Evolutionary conservation across 164 flowering plant genomes (phyloP), one percentile per base, ranked within the genome.

Genomic region (Piper longum): DNA sequence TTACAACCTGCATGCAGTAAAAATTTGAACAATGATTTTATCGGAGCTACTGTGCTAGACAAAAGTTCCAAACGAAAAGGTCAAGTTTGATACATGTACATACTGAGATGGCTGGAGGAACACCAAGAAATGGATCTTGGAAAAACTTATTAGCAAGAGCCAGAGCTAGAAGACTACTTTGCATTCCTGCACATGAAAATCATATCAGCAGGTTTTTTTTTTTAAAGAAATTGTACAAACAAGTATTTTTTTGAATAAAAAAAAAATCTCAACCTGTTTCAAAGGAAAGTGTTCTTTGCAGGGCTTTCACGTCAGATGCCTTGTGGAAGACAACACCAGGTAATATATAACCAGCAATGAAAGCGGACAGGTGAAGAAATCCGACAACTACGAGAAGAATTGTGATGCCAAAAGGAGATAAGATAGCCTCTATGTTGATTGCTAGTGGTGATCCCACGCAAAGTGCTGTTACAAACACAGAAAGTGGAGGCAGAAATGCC

Each of bases 371-470:
- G 73, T 89, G 98, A 72, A 89, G 98, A 72, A 89, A 88, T 69
- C 83, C 83, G 70, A 77, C 66, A 58, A 93, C 74, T 58, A 89
- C 82, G 67, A 85, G 68, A 69, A 86, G 59, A 64, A 89, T 74
- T 26, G 75, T 80, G 11, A 83, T 16, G 59, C 98, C 98, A 59
- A 87, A 88, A 42, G 98, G 87, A 41, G 98, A 89, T 75, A 86
- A 41, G 56, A 93, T 83, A 43, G 92, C 76, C 0, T 78, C 71
- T 14, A 85, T 81, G 70, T 89, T 93, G 66, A 85, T 79, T 26
- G 98, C 97, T 61, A 93, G 84, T 60, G 97, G 97, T 57, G 98
- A 87, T 64, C 98, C 97, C 75, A 88, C 96, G 74, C 98, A 93
- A 13, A 79, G 80, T 68, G 97, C 88, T 61, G 97, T 88, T 64